These are phyloP conservation scores for Phytophthora niederhauseri DNA, from an alignment of 352 stramenopile species.

Conservation along the genomic window DNA sequence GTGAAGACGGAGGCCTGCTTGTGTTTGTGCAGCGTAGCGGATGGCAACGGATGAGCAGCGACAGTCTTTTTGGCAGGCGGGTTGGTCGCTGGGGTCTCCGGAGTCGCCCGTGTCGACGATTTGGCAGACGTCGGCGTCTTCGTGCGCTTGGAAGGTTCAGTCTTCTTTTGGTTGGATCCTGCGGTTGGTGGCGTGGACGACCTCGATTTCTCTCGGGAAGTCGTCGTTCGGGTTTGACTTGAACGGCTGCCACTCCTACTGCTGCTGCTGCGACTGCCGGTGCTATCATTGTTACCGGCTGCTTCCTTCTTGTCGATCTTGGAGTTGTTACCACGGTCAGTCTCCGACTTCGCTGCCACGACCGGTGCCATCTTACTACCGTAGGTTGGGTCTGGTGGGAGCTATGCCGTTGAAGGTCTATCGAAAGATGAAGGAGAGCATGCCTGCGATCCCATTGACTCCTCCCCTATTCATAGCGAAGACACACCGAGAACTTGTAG, in stretches of 20 bases:
- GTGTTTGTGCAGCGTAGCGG: conserved; percentile 65
- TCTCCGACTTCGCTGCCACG: conserved; percentile 8
- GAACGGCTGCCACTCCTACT: conserved; percentile 24
- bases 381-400: neutral
- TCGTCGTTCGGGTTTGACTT: conserved; percentile 14
- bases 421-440: conserved; percentile 11
- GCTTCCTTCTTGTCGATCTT: conserved; percentile 14
- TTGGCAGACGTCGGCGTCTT: conserved; percentile 18
- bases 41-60: conserved; percentile 50
- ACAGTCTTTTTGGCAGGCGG: conserved; percentile 25
- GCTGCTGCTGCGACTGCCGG: conserved; percentile 18
- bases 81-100: conserved; percentile 3
- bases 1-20: conserved; percentile 78
- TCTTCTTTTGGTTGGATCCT: conserved; percentile 22
- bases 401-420: neutral
- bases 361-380: conserved; percentile 24
- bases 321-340: conserved; percentile 27
- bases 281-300: conserved; percentile 13
- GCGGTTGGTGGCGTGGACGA: conserved; percentile 12
- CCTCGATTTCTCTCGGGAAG: conserved; percentile 20
- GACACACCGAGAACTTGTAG: conserved; percentile 10
- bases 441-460: neutral
- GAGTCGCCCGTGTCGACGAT: conserved; percentile 3
- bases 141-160: conserved; percentile 18
- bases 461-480: conserved; percentile 26